These are phyloP conservation scores for Arabidopsis lyrata DNA, from an alignment of 441 rosid species.

Conservation along the genomic window DNA sequence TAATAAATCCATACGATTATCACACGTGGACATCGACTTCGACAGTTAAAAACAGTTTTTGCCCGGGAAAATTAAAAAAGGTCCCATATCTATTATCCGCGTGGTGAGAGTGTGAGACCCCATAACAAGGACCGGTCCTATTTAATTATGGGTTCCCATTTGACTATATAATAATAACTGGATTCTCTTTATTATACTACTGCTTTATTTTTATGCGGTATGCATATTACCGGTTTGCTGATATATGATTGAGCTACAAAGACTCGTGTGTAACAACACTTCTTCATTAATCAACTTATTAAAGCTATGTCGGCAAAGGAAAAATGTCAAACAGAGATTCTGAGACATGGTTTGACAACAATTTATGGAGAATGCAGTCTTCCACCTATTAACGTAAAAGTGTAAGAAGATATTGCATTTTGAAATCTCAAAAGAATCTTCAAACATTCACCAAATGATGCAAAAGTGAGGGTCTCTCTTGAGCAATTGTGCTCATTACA, in stretches of 20 bases:
- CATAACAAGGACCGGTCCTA: slow-evolving; percentile 11
- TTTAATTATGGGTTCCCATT: slow-evolving; percentile 1
- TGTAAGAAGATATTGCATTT: background rate
- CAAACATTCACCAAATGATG: slow-evolving; percentile 31
- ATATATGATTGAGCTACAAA: too few species aligned
- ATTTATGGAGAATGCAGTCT: background rate
- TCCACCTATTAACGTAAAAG: background rate
- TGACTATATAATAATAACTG: background rate
- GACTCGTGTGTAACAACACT: too few species aligned
- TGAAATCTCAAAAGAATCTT: background rate
- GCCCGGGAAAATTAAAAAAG: slow-evolving; percentile 12
- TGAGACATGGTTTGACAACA: background rate
- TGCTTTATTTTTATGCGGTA: background rate
- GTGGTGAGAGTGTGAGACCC: slow-evolving; percentile 27
- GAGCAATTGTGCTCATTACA: slow-evolving; percentile 51
- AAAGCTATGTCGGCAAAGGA: background rate
- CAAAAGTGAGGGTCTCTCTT: slow-evolving; percentile 63
- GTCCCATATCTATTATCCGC: slow-evolving; percentile 1
- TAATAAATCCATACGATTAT: background rate
- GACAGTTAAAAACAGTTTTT: slow-evolving; percentile 26
- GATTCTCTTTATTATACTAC: background rate
- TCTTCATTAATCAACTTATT: background rate
- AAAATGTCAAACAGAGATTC: background rate
- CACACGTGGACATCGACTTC: slow-evolving; percentile 18
- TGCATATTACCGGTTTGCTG: too few species aligned